phyloP scores from a whole-genome alignment of 139 green algal genomes.

The Dunaliella sp. region DNA sequence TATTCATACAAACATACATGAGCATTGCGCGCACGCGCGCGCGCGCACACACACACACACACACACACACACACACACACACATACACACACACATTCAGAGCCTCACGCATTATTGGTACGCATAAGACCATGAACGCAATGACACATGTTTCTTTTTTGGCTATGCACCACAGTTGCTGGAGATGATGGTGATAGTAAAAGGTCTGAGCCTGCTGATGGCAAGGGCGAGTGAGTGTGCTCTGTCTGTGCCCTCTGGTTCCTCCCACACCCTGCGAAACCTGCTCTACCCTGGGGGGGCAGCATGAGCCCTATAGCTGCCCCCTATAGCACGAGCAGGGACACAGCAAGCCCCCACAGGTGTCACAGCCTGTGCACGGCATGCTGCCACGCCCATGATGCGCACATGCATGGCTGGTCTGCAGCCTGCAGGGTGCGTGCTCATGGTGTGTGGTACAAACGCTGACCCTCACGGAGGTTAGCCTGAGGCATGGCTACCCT shows the following conservation, averaged over 20 bases:
- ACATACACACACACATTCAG: background rate
- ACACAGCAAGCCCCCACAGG: too few relatives aligned
- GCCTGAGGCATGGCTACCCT: background rate
- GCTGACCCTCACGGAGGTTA: background rate
- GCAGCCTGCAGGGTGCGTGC: background rate
- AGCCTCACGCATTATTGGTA: too few relatives aligned
- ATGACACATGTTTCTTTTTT: too few relatives aligned
- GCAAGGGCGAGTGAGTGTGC: background rate
- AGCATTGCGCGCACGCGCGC: too few relatives aligned
- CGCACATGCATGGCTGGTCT: too few relatives aligned
- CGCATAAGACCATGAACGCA: too few relatives aligned
- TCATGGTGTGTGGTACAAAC: background rate
- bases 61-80: background rate
- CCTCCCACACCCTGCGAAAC: background rate
- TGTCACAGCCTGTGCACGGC: too few relatives aligned
- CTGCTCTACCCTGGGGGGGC: background rate
- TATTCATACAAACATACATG: too few relatives aligned
- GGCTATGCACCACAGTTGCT: background rate
- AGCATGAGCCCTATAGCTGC: background rate
- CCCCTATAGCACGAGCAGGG: constrained; percentile 14
- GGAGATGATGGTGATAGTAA: constrained; percentile 3
- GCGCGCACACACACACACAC: background rate
- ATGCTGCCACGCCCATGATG: background rate
- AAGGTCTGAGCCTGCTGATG: constrained; percentile 4
- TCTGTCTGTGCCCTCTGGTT: background rate